Conservation (phyloP, 2,329 filamentous ascomycete genomes). For the Pestalotiopsis sp. region DNA sequence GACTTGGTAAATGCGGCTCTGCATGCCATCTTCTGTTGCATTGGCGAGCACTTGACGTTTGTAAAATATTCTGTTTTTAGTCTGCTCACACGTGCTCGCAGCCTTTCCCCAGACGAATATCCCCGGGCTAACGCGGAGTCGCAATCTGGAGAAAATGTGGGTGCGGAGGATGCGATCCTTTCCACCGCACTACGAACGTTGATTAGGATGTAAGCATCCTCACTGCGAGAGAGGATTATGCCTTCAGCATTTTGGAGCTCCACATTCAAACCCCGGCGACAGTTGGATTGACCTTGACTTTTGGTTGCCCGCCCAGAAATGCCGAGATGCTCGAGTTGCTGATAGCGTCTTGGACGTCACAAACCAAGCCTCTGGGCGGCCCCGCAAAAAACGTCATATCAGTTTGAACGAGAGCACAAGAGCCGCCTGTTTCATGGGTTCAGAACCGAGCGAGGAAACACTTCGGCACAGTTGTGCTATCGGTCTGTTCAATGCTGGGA, state of each 20-base stretch:
- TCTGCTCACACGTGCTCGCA: too few species aligned
- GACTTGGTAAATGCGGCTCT: not conserved
- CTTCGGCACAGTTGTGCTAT: not conserved
- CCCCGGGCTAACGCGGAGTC: not conserved
- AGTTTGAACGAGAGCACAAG: not conserved
- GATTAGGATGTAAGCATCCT: not conserved
- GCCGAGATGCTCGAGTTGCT: not conserved
- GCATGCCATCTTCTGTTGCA: not conserved
- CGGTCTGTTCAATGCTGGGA: not conserved
- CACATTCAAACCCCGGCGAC: not conserved
- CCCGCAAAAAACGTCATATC: slow-evolving; percentile 10
- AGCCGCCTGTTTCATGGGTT: not conserved
- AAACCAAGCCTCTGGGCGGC: slow-evolving; percentile 8
- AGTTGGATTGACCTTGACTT: not conserved
- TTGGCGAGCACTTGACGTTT: not conserved
- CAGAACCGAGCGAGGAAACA: not conserved
- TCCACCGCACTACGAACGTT: not conserved
- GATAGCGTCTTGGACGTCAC: slow-evolving; percentile 3
- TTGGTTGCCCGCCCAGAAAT: not conserved
- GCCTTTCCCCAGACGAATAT: not conserved
- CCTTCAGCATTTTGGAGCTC: not conserved
- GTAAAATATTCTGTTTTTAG: not conserved
- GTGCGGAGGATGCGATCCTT: not conserved
- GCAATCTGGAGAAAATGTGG: not conserved
- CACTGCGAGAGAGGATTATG: not conserved